A percentile compares a stretch with the other conserved stretches of the same genome.
Conservation (phyloP, 352 stramenopile genomes). For the Phytophthora pinifolia region DNA sequence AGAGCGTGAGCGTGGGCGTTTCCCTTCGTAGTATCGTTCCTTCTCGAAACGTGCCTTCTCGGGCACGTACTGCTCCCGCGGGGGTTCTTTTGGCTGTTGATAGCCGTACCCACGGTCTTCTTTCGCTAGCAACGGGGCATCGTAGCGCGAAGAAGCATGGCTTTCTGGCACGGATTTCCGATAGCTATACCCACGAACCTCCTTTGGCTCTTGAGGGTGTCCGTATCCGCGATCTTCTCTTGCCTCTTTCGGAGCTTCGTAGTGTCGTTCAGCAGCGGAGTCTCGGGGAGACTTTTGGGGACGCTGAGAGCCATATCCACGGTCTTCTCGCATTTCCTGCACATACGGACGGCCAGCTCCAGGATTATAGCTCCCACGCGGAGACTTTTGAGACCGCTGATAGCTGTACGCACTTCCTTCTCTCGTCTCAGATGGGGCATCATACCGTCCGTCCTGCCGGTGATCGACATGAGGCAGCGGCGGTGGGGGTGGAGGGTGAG, state of each 20-base stretch:
- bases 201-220: constrained; percentile 10
- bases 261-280: constrained; percentile 4
- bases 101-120: constrained; percentile 28
- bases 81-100: constrained; percentile 6
- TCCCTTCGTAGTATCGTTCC: constrained; percentile 25
- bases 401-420: constrained; percentile 10
- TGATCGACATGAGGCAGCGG: constrained; percentile 20
- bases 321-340: constrained; percentile 6
- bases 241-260: constrained; percentile 7
- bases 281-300: not conserved
- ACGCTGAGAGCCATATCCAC: constrained; percentile 7
- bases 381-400: constrained; percentile 14
- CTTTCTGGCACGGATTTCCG: constrained; percentile 12
- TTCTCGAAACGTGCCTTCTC: constrained; percentile 12
- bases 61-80: constrained; percentile 11
- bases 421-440: constrained; percentile 14
- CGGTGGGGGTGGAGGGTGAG: constrained; percentile 17
- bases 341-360: not conserved
- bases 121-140: constrained; percentile 1
- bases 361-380: not conserved
- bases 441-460: constrained; percentile 20
- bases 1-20: constrained; percentile 32
- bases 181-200: constrained; percentile 22
- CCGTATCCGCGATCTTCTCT: constrained; percentile 29
- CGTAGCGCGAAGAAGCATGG: constrained; percentile 2